Base-by-base conservation (phyloP, 306 rosid species). In the Acacia acuminata region DNA sequence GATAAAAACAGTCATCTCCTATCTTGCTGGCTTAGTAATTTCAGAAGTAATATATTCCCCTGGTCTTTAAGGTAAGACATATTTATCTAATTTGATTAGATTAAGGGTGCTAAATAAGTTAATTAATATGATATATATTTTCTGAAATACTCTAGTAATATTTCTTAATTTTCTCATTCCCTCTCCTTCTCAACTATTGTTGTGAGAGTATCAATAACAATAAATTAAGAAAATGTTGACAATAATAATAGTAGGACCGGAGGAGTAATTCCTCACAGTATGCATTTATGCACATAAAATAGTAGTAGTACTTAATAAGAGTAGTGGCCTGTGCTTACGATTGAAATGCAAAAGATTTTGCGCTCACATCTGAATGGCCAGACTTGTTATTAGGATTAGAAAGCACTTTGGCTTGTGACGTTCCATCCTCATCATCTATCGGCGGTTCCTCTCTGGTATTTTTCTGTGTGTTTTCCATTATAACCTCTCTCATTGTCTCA, bases 401-500 rank as follows among this genome's bases (percentile, higher is more conserved):
- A 84, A 40, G 67, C 69, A 42, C 20, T 40, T 10, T 15, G 11
- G 58, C 3, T 34, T 0, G 43, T 34, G 78, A 30, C 10, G 63
- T 30, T 34, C 19, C 48, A 45, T 38, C 64, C 1, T 30, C 17
- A 4, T 14, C 5, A 5, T 38, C 45, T 20, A 14, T 36, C 71
- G 80, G 40, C n/a, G 32, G 36, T 47, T 42, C 68, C 10, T 16
- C 83, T 38, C 70, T 81, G 17, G 56, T 19, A 16, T 8, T 42
- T 58, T 69, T 80, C 30, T 77, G 85, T 16, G 79, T 71, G 77
- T 19, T 86, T 86, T 94, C 97, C 91, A 74, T 84, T 75, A 91
- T 87, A 53, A 91, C 93, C 88, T 91, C 90, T 79, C 92, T 89
- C 94, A 91, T 89, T 60, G 90, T 93, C 80, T 89, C 94, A 3